These are phyloP conservation scores for Pichia occidentalis DNA, from an alignment of 805 yeast species.

Conservation along the genomic window DNA sequence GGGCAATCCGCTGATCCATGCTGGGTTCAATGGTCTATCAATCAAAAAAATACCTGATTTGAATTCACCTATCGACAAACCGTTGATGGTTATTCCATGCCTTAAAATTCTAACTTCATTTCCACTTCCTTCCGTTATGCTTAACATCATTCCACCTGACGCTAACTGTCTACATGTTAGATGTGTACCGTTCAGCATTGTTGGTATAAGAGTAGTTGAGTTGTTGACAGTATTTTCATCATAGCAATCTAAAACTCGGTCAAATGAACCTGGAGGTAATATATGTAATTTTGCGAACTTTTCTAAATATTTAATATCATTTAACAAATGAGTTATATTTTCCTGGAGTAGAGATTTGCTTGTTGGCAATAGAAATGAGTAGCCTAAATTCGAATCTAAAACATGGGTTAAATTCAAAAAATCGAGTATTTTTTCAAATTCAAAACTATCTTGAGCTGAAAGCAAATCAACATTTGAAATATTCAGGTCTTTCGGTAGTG, in stretches of 20 bases:
- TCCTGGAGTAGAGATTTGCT: slow-evolving; percentile 46
- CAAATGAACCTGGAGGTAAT: slow-evolving; percentile 50
- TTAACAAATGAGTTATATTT: slow-evolving; percentile 40
- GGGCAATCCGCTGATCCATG: slow-evolving; percentile 46
- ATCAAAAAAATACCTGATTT: slow-evolving; percentile 52
- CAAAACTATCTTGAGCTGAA: slow-evolving; percentile 43
- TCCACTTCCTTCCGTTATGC: slow-evolving; percentile 41
- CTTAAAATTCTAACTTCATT: slow-evolving; percentile 53
- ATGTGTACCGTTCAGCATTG: slow-evolving; percentile 39
- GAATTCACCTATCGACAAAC: background rate
- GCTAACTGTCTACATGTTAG: slow-evolving; percentile 39
- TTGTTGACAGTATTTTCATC: slow-evolving; percentile 19
- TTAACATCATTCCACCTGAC: slow-evolving; percentile 32
- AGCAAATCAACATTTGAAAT: slow-evolving; percentile 54
- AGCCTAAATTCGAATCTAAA: slow-evolving; percentile 33
- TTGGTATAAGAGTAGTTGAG: slow-evolving; percentile 27
- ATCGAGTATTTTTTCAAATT: slow-evolving; percentile 39
- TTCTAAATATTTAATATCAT: slow-evolving; percentile 32
- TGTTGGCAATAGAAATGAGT: slow-evolving; percentile 71
- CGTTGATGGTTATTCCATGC: slow-evolving; percentile 52
- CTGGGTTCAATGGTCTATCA: slow-evolving; percentile 60
- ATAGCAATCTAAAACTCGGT: slow-evolving; percentile 40
- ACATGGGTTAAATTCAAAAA: slow-evolving; percentile 38
- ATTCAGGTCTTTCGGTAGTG: slow-evolving; percentile 50
- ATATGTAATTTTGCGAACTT: slow-evolving; percentile 63